Evolutionary conservation across 768 basidiomycete species (phyloP), one percentile per base, ranked within the genome.

Genomic region (Boletus subparvulus): DNA sequence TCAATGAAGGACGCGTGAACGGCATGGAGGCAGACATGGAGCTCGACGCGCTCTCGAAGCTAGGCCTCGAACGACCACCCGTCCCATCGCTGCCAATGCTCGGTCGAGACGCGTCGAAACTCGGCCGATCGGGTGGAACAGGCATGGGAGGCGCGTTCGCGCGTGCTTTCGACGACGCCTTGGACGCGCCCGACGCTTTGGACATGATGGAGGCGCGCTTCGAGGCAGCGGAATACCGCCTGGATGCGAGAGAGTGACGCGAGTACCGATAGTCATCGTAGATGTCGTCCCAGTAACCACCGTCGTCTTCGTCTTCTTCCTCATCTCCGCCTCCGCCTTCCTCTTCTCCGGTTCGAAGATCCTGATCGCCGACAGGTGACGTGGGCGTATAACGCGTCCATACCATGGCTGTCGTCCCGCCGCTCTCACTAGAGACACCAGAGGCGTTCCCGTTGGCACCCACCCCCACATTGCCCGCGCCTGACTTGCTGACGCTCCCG

Each of bases 181-280:
- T 69, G 49, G 69, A 69, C 6, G 35, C 36, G 4, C 66, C 62
- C 2, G 66, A 67, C 7, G 55, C 52, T 24, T 65, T 71, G 6
- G 69, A 69, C 14, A 46, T 6, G 39, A 51, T 14, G 2, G 69
- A 71, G 41, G 50, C 24, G 4, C 51, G 55, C 33, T 55, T 32
- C 32, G 32, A 32, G 11, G 49, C 12, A 3, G 1, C 21, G 0
- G 62, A 64, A 33, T 62, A 55, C 24, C 64, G 61, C 54, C 65
- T 66, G 47, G 75, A 75, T 1, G 75, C 76, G 53, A 83, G 74
- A 0, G 86, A 88, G 50, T 77, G 78, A 6, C 84, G 75, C 19
- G 87, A 88, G 60, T 90, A 90, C 24, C 86, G 79, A 66, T 92
- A 92, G 58, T 89, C 82, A 68, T 92, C 90, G 59, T 92, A 92